Percentiles rank a stretch among this genome's conserved stretches.
Conservation (phyloP, 164 flowering plant species). For the Cinnamomum micranthum region DNA sequence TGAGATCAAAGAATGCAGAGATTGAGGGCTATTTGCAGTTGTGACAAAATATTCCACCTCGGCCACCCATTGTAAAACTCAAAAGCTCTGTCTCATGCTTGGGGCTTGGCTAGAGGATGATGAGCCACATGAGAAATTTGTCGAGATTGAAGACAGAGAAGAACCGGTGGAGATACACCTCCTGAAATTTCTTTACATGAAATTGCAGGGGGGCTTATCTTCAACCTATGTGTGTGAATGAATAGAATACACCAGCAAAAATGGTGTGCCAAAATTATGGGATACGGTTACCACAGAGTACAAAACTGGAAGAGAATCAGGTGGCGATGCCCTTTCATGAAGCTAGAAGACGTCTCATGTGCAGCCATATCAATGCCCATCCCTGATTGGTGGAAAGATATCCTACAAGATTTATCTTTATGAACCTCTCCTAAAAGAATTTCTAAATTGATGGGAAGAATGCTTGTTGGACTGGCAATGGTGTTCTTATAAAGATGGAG, state of each 20-base stretch:
- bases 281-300: not conserved
- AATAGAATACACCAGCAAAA: too few relatives aligned
- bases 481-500: too few relatives aligned
- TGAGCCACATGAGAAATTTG: not conserved
- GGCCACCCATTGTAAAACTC: not conserved
- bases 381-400: too few relatives aligned
- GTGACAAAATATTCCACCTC: not conserved
- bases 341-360: not conserved
- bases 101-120: not conserved
- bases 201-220: not conserved
- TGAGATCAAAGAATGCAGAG: not conserved
- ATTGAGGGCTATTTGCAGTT: not conserved
- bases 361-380: too few relatives aligned
- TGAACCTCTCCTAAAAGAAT: too few relatives aligned
- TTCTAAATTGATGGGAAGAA: too few relatives aligned
- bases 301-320: not conserved
- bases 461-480: too few relatives aligned
- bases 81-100: not conserved
- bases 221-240: conserved; percentile 1
- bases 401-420: not conserved
- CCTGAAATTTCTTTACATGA: conserved; percentile 1
- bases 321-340: too few relatives aligned
- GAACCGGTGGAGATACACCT: not conserved
- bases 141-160: not conserved
- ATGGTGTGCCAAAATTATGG: not conserved